Percentiles rank a stretch among this genome's conserved stretches.
These are phyloP conservation scores for Diaporthe ilicicola DNA, from an alignment of 2,329 filamentous ascomycete genomes.

Conservation along the genomic window DNA sequence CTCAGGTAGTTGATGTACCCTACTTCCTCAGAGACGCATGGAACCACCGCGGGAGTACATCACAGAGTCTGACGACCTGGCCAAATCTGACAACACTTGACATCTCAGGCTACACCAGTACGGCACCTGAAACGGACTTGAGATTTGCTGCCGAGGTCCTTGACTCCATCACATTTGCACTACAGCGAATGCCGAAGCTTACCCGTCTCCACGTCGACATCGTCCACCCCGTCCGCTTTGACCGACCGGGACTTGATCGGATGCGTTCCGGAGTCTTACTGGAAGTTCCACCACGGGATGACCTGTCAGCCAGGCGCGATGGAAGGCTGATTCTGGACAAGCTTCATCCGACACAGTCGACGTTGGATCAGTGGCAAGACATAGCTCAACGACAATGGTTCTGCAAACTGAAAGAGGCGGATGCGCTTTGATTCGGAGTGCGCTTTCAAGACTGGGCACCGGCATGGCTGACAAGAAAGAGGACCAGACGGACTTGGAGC, in stretches of 20 bases:
- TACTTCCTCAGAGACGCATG: neutral
- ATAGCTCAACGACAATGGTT: neutral
- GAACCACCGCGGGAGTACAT: neutral
- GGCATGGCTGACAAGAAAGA: too few relatives aligned
- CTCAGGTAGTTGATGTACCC: neutral
- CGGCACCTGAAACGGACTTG: too few relatives aligned
- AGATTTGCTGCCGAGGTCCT: neutral
- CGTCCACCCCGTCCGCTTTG: neutral
- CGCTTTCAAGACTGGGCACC: too few relatives aligned
- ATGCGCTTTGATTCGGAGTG: too few relatives aligned
- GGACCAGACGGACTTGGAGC: too few relatives aligned
- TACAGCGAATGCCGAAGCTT: neutral
- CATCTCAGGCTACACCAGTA: accelerated
- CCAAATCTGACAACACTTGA: neutral
- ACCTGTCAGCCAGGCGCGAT: neutral
- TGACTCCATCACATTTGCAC: neutral
- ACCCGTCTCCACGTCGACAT: accelerated
- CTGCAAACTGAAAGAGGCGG: neutral
- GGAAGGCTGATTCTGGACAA: accelerated
- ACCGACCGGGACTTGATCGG: too few relatives aligned
- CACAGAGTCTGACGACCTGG: neutral
- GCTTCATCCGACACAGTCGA: neutral
- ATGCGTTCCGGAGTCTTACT: accelerated
- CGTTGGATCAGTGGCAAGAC: neutral
- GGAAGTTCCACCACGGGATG: neutral